Conservation (phyloP, 2,329 filamentous ascomycete species). For the Stromatinia cepivora region DNA sequence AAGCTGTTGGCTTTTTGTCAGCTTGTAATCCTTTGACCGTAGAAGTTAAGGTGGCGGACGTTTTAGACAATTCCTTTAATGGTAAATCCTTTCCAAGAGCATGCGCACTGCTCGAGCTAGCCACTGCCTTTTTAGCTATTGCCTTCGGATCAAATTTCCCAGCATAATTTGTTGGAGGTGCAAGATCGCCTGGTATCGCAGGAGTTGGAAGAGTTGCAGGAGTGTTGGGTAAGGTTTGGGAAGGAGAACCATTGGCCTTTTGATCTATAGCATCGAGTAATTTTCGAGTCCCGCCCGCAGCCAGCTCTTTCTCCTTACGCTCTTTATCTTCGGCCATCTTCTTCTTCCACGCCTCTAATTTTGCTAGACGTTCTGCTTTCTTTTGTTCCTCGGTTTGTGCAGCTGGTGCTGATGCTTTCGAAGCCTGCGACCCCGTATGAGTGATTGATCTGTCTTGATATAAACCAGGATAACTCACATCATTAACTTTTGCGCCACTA, state of each 20-base stretch:
- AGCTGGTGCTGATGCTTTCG: conserved; percentile 53
- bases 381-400: conserved; percentile 69
- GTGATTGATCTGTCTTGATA: conserved; percentile 7
- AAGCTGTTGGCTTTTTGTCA: conserved; percentile 46
- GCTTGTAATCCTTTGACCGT: conserved; percentile 44
- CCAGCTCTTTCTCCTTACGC: conserved; percentile 68
- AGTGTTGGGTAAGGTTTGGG: conserved; percentile 52
- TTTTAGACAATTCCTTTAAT: conserved; percentile 49
- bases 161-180: conserved; percentile 61
- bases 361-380: conserved; percentile 77
- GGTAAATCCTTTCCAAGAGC: conserved; percentile 57
- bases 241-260: conserved; percentile 53
- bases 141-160: conserved; percentile 87
- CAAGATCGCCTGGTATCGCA: conserved; percentile 49
- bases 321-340: conserved; percentile 75
- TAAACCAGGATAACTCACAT: conserved; percentile 51
- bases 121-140: conserved; percentile 75
- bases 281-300: conserved; percentile 63
- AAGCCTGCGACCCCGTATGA: conserved; percentile 46
- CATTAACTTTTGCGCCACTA: conserved; percentile 49
- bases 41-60: conserved; percentile 46
- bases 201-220: conserved; percentile 49
- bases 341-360: conserved; percentile 88
- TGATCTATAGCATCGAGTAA: conserved; percentile 73
- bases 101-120: conserved; percentile 55